A percentile compares a stretch with the other conserved stretches of the same genome.
phyloP scores from a whole-genome alignment of 2,329 filamentous ascomycete species.

The Penicillium sp. region DNA sequence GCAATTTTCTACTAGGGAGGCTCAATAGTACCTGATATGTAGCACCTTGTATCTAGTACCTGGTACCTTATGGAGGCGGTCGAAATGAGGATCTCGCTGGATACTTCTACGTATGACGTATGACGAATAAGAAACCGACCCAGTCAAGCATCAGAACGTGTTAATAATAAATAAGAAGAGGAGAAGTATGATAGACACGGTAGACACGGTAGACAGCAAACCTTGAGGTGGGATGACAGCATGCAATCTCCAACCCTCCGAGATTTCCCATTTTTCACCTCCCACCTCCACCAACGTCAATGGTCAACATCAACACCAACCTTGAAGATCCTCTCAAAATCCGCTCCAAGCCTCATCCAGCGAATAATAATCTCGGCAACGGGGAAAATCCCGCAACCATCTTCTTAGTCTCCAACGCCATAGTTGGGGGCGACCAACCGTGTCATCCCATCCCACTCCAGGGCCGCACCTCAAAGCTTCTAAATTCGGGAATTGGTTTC shows the following conservation, averaged over 20 bases:
- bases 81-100: no score
- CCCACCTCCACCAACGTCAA: neutral
- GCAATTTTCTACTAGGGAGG: no score
- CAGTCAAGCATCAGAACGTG: no score
- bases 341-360: neutral
- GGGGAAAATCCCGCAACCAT: conserved; percentile 16
- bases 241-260: neutral
- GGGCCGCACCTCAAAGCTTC: no score
- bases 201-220: neutral
- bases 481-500: conserved; percentile 15
- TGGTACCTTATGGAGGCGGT: no score
- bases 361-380: conserved; percentile 22
- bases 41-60: no score
- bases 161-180: no score
- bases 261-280: neutral
- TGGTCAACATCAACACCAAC: neutral
- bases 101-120: no score
- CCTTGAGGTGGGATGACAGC: neutral
- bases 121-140: no score
- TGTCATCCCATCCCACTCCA: no score
- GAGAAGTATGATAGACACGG: no score
- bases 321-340: neutral
- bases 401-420: neutral
- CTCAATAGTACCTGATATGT: no score
- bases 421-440: neutral